Evolutionary conservation across 2,329 filamentous ascomycete genomes (phyloP), one percentile per base, ranked within the genome.

Genomic region (Alternaria dauci): DNA sequence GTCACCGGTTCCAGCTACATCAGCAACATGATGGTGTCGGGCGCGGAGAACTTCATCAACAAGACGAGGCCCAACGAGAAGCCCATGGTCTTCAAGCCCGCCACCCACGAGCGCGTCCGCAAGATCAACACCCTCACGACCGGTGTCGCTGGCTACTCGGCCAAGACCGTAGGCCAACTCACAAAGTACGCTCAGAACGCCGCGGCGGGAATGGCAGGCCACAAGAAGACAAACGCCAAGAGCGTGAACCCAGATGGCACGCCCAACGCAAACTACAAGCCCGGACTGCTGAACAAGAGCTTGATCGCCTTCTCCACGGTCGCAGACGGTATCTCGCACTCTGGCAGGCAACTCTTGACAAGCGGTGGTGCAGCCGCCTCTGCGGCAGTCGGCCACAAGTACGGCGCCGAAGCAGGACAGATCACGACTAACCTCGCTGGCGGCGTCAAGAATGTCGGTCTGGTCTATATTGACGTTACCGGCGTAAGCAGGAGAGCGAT

Each of bases 231-330:
- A 77, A 61, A 85, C 80, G 69, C 85, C 20, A 87, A 86, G 71
- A 89, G 89, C 1, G 86, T 85, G 59, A 91, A 91, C 60, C 87
- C 89, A 60, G 87, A 94, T 62, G 92, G 92, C 36, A 88, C 88
- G 52, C 84, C 85, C 4, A 79, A 83, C 39, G 76, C 82, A 18
- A 80, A 82, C 18, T 96, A 95, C 81, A 97, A 97, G 80, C 94
- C 95, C 0, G 94, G 95, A 5, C 81, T 99, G 30, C 81, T 99
- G 67, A 99, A 99, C 82, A 97, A 97, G 84, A 93, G 90, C 64
- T 83, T 99, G 82, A 98, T 99, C 83, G 95, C 95, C 0, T 98
- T 98, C 78, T 93, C 91, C 39, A 99, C 95, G 0, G 88, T 99
- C 44, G 92, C 93, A 25, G 95, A 99, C 72, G 95, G 95, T 38